Percentiles rank a stretch among this genome's conserved stretches.
These are phyloP conservation scores for Suillus bovinus DNA, from an alignment of 768 basidiomycete species.

Conservation along the genomic window DNA sequence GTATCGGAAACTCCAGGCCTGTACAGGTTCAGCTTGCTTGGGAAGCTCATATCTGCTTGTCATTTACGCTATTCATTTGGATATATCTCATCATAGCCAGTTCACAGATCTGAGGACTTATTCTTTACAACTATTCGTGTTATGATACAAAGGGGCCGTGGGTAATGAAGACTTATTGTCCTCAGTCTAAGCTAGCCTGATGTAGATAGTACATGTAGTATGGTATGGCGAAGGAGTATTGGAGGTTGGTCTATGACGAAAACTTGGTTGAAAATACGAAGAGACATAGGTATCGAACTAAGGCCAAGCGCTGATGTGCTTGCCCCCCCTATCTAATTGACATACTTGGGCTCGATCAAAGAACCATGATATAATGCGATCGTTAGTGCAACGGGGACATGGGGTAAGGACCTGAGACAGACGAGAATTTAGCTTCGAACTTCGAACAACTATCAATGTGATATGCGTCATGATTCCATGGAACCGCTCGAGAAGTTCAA, in stretches of 20 bases:
- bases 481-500: neutral
- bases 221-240: too few relatives aligned
- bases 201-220: too few relatives aligned
- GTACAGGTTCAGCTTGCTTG: neutral
- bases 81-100: conserved; percentile 7
- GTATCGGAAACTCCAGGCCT: neutral
- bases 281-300: neutral
- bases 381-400: too few relatives aligned
- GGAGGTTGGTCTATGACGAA: too few relatives aligned
- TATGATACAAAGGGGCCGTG: neutral
- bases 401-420: too few relatives aligned
- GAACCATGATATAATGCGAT: too few relatives aligned
- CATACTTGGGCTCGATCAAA: too few relatives aligned
- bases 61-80: neutral
- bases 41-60: neutral
- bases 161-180: too few relatives aligned
- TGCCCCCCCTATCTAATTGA: neutral
- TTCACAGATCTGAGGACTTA: conserved; percentile 9
- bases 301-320: neutral
- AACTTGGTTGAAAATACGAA: neutral
- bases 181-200: too few relatives aligned
- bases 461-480: neutral
- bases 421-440: neutral
- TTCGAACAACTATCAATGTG: neutral
- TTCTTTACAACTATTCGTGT: neutral